Base-by-base conservation (phyloP, 805 yeast species). In the Starmerella khaoyaiensis region DNA sequence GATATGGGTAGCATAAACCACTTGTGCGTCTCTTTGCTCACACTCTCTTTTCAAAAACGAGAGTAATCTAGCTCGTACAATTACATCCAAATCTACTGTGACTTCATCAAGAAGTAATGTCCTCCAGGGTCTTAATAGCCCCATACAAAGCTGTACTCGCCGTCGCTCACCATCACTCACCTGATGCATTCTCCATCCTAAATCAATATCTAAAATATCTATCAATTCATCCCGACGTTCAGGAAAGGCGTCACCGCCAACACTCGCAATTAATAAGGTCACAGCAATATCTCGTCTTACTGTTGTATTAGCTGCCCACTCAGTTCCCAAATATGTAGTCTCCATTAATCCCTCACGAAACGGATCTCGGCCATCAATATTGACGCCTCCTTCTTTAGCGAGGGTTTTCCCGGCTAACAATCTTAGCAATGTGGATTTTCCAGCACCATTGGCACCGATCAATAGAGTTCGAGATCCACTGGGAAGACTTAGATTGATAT, bases 391-490 rank as follows among this genome's bases (percentile, higher is more conserved):
- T 12, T 69, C 63, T 39, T 74, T 72, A 44, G 93, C 77, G 41
- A 90, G 66, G 6, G 90, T 83, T 52, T 87, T 87, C 3, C 98
- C 98, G 0, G 96, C 94, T 15, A 90, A 62, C 14, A 90, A 69
- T 54, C 75, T 73, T 45, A 90, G 64, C 29, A 90, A 57, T 0
- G 98, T 90, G 1, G 95, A 81, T 57, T 90, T 90, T 4, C 98
- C 97, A 1, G 98, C 97, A 15, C 98, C 98, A 51, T 86, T 86
- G 10, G 97, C 93, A 0, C 98, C 98, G 18, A 90, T 68, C 6
- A 90, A 58, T 24, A 90, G 62, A 9, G 86, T 73, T 42, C 94
- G 68, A 1, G 87, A 71, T 5, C 79, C 74, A 68, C 79, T 72
- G 1, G 76, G 74, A 16, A 90, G 66, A 10, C 62, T 48, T 28